Evolutionary conservation across 2,329 filamentous ascomycete species (phyloP).

Genomic region (Aspergillus terreus): DNA sequence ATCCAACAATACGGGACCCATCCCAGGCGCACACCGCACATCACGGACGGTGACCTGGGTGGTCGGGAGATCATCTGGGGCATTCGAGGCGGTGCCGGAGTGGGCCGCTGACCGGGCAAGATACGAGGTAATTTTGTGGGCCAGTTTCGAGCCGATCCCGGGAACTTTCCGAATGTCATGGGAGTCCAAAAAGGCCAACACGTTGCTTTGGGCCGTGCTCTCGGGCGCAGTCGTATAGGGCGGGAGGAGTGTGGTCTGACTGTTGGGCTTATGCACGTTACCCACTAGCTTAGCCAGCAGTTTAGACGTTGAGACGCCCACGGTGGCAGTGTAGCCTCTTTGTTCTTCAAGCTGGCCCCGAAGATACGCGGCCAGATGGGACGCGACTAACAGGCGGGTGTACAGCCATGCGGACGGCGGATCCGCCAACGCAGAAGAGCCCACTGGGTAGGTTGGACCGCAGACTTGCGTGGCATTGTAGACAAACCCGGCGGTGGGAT

Average conservation of each 20-base stretch:
- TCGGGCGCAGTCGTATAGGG: constrained; percentile 45
- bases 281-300: constrained; percentile 81
- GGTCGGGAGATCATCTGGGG: background rate
- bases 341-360: constrained; percentile 69
- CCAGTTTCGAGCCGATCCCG: constrained; percentile 78
- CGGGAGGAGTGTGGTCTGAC: constrained; percentile 78
- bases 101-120: background rate
- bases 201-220: constrained; percentile 43
- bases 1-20: constrained; percentile 64
- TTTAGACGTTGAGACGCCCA: constrained; percentile 85
- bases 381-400: constrained; percentile 68
- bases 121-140: constrained; percentile 54
- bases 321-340: constrained; percentile 81
- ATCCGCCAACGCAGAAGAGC: constrained; percentile 18
- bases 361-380: constrained; percentile 74
- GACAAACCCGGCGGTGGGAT: constrained; percentile 75
- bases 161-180: constrained; percentile 78
- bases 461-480: constrained; percentile 69
- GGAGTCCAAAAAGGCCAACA: constrained; percentile 67
- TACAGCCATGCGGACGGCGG: constrained; percentile 31
- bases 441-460: constrained; percentile 58
- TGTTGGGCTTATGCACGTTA: constrained; percentile 77
- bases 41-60: constrained; percentile 58
- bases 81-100: background rate
- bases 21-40: constrained; percentile 59